These are phyloP conservation scores for Carpinus viminea DNA, from an alignment of 306 rosid genomes.

Conservation along the genomic window DNA sequence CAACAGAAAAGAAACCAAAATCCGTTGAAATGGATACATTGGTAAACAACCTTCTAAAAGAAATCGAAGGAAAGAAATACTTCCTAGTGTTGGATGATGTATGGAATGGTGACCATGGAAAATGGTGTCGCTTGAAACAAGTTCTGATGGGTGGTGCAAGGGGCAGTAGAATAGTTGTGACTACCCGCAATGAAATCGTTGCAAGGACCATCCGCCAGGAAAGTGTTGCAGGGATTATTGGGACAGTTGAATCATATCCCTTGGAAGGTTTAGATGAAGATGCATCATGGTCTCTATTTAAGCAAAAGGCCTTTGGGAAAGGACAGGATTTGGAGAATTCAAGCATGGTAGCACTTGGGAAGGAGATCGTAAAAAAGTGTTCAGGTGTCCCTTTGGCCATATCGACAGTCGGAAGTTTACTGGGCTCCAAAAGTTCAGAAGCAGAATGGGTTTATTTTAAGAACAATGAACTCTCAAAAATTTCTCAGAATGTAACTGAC, in stretches of 20 bases:
- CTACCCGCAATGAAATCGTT: slow-evolving; percentile 6
- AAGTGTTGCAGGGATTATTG: not conserved
- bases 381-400: too few relatives aligned
- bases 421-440: too few relatives aligned
- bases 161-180: slow-evolving; percentile 15
- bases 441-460: too few relatives aligned
- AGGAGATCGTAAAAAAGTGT: too few relatives aligned
- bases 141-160: not conserved
- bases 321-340: not conserved
- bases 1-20: too few relatives aligned
- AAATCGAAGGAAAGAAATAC: slow-evolving; percentile 3
- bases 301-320: slow-evolving; percentile 10
- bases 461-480: too few relatives aligned
- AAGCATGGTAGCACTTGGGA: not conserved
- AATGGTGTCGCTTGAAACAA: not conserved
- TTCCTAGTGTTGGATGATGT: slow-evolving; percentile 19
- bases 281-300: not conserved
- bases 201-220: not conserved
- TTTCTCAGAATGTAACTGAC: too few relatives aligned
- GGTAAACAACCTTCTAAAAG: too few relatives aligned
- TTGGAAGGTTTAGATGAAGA: not conserved
- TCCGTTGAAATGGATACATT: too few relatives aligned
- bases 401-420: too few relatives aligned
- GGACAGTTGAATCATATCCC: too few relatives aligned
- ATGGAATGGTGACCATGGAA: not conserved